Base-by-base conservation (phyloP, 148 eudicot species). In the Diospyros kaki region DNA sequence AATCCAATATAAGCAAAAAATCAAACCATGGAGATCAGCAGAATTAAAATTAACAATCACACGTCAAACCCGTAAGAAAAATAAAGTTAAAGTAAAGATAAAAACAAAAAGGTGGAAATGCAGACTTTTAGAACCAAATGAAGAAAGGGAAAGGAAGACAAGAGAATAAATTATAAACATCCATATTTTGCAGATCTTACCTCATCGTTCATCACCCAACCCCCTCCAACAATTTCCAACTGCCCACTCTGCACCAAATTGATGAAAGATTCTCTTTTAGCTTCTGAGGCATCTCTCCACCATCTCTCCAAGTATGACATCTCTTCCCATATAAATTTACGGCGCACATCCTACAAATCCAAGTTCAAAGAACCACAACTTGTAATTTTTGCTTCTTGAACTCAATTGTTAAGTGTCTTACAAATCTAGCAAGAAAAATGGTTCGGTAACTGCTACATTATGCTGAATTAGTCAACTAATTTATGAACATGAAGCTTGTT, bases 151-250 rank as follows among this genome's bases (percentile, higher is more conserved):
- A 48, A 12, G 58, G 13, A 2, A 45, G 13, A 41, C 11, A 3
- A 9, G 43, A 8, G 7, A 68, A 12, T 68, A 59, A 28, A 9
- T 59, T 45, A 18, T 43, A 18, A 48, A n/a, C n/a, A 12, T 45
- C 7, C n/a, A 42, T 14, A 73, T 4, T 66, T 40, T 7, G 51
- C 1, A 43, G 45, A 58, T 51, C 50, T 78, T 86, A 95, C 99
- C 99, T 95, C 99, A 78, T 95, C 99, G 81, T 95, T 95, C 99
- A 95, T 95, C 79, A 95, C 99, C 99, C 99, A 95, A 52, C 99
- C 99, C 82, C 99, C 99, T 84, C 98, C 96, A 67, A 95, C 99
- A 81, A 95, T 91, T 82, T 95, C 99, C 65, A 95, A 72, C 78
- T 95, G 99, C 62, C 98, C 98, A 81, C 80, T 95, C 75, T 74